Base-by-base conservation (phyloP, 192 early-diverging fungal genomes). In the Mortierella claussenii region DNA sequence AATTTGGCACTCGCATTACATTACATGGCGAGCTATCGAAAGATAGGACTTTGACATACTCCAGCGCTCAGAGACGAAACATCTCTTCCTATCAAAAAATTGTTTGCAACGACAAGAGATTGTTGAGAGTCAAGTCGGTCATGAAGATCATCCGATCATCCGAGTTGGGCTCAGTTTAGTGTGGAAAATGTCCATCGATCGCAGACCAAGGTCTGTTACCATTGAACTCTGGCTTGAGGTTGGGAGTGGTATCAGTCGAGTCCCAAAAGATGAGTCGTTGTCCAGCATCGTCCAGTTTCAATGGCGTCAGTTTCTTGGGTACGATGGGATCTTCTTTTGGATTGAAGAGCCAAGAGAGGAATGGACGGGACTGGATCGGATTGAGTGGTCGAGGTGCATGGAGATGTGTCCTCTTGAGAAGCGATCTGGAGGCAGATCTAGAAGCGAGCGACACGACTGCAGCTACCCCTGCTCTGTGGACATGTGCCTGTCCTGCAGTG, bases 191-290 rank as follows among this genome's bases (percentile, higher is more conserved):
- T n/a, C 33, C n/a, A n/a, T n/a, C n/a, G n/a, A n/a, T n/a, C n/a
- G n/a, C n/a, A n/a, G n/a, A n/a, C n/a, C n/a, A n/a, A n/a, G n/a
- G n/a, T n/a, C n/a, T n/a, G n/a, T n/a, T 55, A 76, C 73, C 73
- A 67, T 67, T 67, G 54, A 76, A 76, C 47, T 76, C 73, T 28
- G 64, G 73, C 24, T 76, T 76, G 17, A 76, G 17, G 30, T 62
- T 50, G 0, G 73, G 73, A 3, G 65, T 67, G 27, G 53, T 67
- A 36, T 67, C 45, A 13, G 73, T 76, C 20, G 73, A 76, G 53
- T 76, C 73, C 73, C 73, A 76, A 46, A 67, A 76, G 33, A 76
- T 42, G 1, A 76, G 20, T 11, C 65, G 49, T 15, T 46, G 45
- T 30, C 64, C 73, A 9, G 64, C 15, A 15, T 76, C 64, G 0